phyloP scores from a whole-genome alignment of 2,329 filamentous ascomycete genomes.

The Botrytis hyacinthi region DNA sequence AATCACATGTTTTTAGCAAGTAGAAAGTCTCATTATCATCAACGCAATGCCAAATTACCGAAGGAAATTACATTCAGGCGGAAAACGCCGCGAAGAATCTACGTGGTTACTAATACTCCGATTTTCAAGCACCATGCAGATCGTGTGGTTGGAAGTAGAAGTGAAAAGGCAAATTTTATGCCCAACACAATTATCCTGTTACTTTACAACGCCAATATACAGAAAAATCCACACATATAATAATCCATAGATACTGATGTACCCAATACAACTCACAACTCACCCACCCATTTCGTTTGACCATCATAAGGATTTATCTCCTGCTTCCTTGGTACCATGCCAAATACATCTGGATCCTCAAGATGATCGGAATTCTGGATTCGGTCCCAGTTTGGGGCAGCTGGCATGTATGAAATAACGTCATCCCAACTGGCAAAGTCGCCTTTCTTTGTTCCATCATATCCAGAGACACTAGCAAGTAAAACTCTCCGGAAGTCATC shows the following conservation, averaged over 20 bases:
- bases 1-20: neutral
- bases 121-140: neutral
- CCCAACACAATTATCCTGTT: neutral
- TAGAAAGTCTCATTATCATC: neutral
- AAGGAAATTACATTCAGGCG: neutral
- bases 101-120: neutral
- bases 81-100: neutral
- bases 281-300: neutral
- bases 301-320: neutral
- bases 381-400: neutral
- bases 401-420: neutral
- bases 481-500: accelerated
- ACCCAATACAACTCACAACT: neutral
- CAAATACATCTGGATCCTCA: accelerated
- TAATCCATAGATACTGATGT: neutral
- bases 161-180: neutral
- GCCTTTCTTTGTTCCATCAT: neutral
- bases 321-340: neutral
- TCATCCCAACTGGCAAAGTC: neutral
- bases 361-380: neutral
- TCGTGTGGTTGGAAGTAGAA: neutral
- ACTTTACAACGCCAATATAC: neutral
- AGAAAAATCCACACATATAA: neutral
- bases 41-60: neutral
- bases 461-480: neutral